Evolutionary conservation across 2,329 filamentous ascomycete genomes (phyloP), one percentile per base, ranked within the genome.

Genomic region (Ascochyta fabae): DNA sequence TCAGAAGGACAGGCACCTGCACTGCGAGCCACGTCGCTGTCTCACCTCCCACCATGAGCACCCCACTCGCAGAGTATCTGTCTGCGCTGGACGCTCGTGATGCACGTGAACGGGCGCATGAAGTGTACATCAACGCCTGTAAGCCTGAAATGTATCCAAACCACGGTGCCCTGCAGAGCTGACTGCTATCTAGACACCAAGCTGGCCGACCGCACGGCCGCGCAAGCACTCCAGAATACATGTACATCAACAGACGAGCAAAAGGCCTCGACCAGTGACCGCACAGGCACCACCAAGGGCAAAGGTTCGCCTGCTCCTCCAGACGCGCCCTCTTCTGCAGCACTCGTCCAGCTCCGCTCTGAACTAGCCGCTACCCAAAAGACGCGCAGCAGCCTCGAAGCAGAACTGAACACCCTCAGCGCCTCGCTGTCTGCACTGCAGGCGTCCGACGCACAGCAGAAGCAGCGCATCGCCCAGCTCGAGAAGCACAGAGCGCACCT

Each of bases 31-130:
- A 22, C 38, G 46, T 35, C 55, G 36, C 29, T 51, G 59, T 35
- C 29, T n/a, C 45, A 64, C 26, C 43, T 63, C 12, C 73, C 71
- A 64, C 71, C 73, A 86, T 87, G 84, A 82, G 86, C 61, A 85
- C 84, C 79, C 96, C 93, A 90, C 85, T 88, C 69, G 87, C 90
- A 64, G 90, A 96, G 69, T 97, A 96, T 75, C 81, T 91, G 59
- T 81, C 85, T 59, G 88, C 89, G 62, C 82, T 98, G 62, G 84
- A 86, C 65, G 87, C 89, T 67, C 82, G 87, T 61, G 90, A 91
- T 67, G 83, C 86, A 69, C 83, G 86, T 60, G 89, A 92, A 69
- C 83, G 86, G 69, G 81, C 81, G 53, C 85, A 87, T 65, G 78
- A 81, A 68, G 83, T 87, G 48, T 84, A 96, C 58, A 89, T 96